These are phyloP conservation scores for Colletotrichum cereale DNA, from an alignment of 2,329 filamentous ascomycete species.

Conservation along the genomic window DNA sequence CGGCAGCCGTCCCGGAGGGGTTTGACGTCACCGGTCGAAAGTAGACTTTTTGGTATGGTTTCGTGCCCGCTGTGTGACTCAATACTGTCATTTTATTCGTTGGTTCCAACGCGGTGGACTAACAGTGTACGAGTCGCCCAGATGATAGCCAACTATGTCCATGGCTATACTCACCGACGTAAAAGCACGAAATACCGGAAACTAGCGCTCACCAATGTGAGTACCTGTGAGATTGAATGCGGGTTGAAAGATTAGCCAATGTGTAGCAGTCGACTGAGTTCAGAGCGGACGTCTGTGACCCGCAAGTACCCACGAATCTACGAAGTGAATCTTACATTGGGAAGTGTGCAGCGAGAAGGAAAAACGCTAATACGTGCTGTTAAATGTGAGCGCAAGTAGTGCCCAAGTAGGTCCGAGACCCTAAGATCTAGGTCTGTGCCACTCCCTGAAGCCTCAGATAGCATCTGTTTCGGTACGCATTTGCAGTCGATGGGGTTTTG, in stretches of 20 bases:
- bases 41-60: slow-evolving; percentile 4
- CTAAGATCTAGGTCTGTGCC: not conserved
- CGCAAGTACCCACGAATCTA: not conserved
- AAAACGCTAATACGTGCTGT: not conserved
- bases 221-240: not conserved
- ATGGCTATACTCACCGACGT: not conserved
- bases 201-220: not conserved
- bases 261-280: not conserved
- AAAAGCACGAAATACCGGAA: not conserved
- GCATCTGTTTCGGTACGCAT: too few relatives aligned
- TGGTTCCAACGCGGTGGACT: not conserved
- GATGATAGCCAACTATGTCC: too few relatives aligned
- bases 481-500: not conserved
- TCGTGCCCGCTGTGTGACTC: not conserved
- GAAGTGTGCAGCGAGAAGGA: too few relatives aligned
- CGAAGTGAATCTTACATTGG: too few relatives aligned
- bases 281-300: not conserved
- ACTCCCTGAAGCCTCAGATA: not conserved
- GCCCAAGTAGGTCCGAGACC: not conserved
- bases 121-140: not conserved
- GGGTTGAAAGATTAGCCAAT: not conserved
- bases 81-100: not conserved
- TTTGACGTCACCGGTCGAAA: not conserved
- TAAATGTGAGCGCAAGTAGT: not conserved
- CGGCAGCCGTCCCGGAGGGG: not conserved